Base-by-base conservation (phyloP, 2,329 filamentous ascomycete genomes). In the Arthrinium phaeospermum region DNA sequence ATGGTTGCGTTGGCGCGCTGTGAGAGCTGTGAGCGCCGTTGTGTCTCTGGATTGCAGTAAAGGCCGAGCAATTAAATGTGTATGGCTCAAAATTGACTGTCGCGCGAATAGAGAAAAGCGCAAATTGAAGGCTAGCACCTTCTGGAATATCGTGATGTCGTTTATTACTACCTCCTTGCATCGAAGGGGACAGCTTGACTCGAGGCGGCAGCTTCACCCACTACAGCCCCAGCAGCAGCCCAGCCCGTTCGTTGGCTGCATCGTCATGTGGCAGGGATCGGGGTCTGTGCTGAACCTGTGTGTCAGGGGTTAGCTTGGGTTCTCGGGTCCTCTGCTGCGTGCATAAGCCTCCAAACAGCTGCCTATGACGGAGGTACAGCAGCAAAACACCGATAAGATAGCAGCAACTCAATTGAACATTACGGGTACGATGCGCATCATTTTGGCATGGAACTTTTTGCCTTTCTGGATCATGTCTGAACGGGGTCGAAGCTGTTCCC, bases 1-100 rank as follows among this genome's bases (percentile, higher is more conserved):
- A 99, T 99, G 78, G 76, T 86, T 82, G 77, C 74, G 57, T 64
- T 64, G 57, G n/a, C 41, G 57, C n/a, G 57, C 27, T 22, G 22
- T 51, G 10, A 12, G n/a, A 4, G 7, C 47, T 16, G 22, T 64
- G 19, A n/a, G 57, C 34, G 57, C 34, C 34, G 34, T 12, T 13
- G n/a, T 41, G 57, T 4, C 10, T 41, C 34, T 19, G 34, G 24
- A 41, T n/a, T 41, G n/a, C 41, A 22, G 57, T n/a, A 34, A 64
- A n/a, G 34, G 14, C 30, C 53, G 37, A 30, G 30, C 12, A 22
- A 37, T 37, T 30, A 4, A 19, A 61, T 37, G 3, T 12, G 53
- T 12, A 22, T n/a, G 53, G 3, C 30, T 61, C 30, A 37, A 16
- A 8, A 61, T 37, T 37, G 4, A 30, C 19, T 37, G 53, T 61